Evolutionary conservation across 306 rosid genomes (phyloP), one percentile per base, ranked within the genome.

Genomic region (Cucurbita ficifolia): DNA sequence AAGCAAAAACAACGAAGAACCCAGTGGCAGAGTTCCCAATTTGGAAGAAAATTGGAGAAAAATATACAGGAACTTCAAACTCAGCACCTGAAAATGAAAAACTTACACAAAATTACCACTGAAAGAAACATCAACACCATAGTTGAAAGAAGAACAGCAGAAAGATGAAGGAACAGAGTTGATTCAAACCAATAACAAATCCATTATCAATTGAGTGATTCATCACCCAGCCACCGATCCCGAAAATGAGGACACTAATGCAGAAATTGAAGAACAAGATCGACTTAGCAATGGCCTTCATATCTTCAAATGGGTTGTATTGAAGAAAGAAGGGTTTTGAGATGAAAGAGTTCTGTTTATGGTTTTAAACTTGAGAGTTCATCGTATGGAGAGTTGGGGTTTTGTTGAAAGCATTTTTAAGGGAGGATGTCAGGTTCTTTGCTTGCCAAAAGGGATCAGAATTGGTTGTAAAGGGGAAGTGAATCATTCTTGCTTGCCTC

Each of bases 1-100:
- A 79, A 64, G 99, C 85, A 72, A 88, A 95, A 39, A 84, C 83
- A 52, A 91, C 97, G 33, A 91, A 91, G 87, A 94, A 94, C 13
- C 99, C 99, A 43, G 99, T 94, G 5, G 96, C 97, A 61, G 92
- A 96, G 72, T 95, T 95, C 74, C 97, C 99, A 90, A 95, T 91
- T 0, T 95, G 96, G 19, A 95, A 95, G 77, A 84, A 79, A 71
- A 95, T 87, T 11, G 99, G 99, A 43, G 97, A 84, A 78, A 94
- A 94, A 81, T 94, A 96, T 0, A 92, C 85, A 0, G 97, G 99
- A 38, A 88, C 92, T 16, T 83, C 76, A 54, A 82, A 68, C 57
- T 80, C 96, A 67, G 84, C 51, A 52, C 92, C 97, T 93, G 85
- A 71, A 81, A 39, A 40, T 90, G 84, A 71, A 81, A 10, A 46